Evolutionary conservation across 768 basidiomycete genomes (phyloP).

Genomic region (Podaxis pistillaris): DNA sequence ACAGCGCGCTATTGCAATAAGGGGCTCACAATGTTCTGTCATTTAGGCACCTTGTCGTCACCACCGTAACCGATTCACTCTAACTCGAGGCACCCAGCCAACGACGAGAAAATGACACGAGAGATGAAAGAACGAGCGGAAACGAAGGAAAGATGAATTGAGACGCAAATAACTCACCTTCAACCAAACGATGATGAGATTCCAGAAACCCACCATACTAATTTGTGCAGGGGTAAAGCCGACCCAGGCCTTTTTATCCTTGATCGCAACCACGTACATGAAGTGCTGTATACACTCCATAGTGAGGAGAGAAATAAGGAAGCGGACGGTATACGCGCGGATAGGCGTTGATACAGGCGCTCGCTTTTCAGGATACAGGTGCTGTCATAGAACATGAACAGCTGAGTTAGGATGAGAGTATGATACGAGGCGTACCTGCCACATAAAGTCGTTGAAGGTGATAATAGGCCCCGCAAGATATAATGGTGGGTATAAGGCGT

Average conservation of each 20-base stretch:
- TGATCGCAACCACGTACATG: constrained; percentile 97
- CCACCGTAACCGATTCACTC: constrained; percentile 3
- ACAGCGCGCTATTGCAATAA: neutral
- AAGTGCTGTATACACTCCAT: constrained; percentile 93
- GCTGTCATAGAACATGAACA: constrained; percentile 33
- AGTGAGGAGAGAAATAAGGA: constrained; percentile 65
- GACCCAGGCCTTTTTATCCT: constrained; percentile 80
- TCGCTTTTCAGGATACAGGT: constrained; percentile 49
- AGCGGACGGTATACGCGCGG: constrained; percentile 65
- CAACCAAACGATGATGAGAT: constrained; percentile 92
- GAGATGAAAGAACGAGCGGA: neutral
- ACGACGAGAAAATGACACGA: neutral
- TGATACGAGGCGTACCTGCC: constrained; percentile 65
- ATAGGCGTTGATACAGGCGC: constrained; percentile 36
- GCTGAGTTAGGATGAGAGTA: neutral
- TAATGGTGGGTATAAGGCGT: constrained; percentile 88
- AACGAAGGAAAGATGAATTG: neutral
- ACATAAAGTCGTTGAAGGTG: constrained; percentile 93
- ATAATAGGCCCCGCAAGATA: constrained; percentile 97
- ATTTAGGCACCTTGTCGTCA: neutral
- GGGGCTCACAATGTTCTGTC: neutral
- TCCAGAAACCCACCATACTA: constrained; percentile 96
- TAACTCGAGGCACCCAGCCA: neutral
- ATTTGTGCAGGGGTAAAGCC: constrained; percentile 79
- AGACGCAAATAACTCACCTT: constrained; percentile 56